A percentile compares a stretch with the other conserved stretches of the same genome.
phyloP scores from a whole-genome alignment of 148 eudicot species.

The Amaranthus palmeri region DNA sequence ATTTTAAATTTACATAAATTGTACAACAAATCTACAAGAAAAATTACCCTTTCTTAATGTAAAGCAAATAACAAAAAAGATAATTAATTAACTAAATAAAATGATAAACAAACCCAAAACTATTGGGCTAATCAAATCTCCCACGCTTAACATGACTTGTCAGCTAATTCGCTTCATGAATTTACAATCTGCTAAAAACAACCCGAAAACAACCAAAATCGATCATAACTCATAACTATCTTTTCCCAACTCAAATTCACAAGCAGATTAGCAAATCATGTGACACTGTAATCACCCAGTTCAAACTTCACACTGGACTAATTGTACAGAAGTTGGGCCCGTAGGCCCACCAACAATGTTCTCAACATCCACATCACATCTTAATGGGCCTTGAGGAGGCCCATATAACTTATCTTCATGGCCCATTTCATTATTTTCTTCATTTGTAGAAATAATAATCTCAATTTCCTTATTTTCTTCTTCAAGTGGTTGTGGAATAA shows the following conservation, averaged over 20 bases:
- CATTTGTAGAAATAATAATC: conserved; percentile 1
- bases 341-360: conserved; percentile 17
- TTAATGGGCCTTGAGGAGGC: conserved; percentile 9
- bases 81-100: too few relatives aligned
- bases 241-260: too few relatives aligned
- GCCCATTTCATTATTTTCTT: background rate
- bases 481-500: background rate
- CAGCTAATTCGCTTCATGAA: too few relatives aligned
- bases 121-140: background rate
- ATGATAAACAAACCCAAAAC: too few relatives aligned
- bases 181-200: too few relatives aligned
- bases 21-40: background rate
- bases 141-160: too few relatives aligned
- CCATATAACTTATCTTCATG: conserved; percentile 14
- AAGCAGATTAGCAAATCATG: too few relatives aligned
- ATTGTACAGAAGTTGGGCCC: conserved; percentile 14
- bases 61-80: background rate
- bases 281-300: background rate
- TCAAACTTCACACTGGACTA: conserved; percentile 28
- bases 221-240: too few relatives aligned
- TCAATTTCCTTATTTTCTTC: conserved; percentile 4
- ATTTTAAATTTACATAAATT: background rate
- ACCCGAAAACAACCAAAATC: too few relatives aligned
- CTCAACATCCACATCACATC: conserved; percentile 22
- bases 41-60: background rate